Percentiles rank a stretch among this genome's conserved stretches.
Conservation (phyloP, 208 protist genomes). For the Trypanosoma congolense region DNA sequence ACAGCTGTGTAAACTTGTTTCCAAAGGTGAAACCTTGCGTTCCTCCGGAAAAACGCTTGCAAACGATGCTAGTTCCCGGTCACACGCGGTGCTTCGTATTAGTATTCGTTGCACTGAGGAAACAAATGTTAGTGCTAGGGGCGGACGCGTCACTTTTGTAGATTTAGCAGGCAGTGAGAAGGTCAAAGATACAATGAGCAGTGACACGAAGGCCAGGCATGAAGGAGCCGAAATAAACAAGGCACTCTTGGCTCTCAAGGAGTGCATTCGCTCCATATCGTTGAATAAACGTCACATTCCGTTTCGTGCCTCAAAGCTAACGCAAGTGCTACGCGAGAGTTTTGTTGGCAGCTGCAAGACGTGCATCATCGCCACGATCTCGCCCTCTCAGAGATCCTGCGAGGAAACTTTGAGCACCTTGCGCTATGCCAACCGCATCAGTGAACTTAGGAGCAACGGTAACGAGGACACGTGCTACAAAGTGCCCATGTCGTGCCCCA, state of each 20-base stretch:
- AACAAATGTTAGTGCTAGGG: too few species aligned
- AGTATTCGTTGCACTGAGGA: too few species aligned
- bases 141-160: conserved; percentile 95
- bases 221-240: conserved; percentile 98
- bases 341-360: conserved; percentile 93
- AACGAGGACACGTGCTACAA: conserved; percentile 16
- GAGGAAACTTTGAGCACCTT: conserved; percentile 97
- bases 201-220: conserved; percentile 84
- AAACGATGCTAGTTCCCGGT: conserved; percentile 79
- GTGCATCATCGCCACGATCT: conserved; percentile 92
- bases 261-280: conserved; percentile 96
- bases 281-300: conserved; percentile 90
- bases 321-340: conserved; percentile 91
- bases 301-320: conserved; percentile 95
- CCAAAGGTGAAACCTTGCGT: conserved; percentile 64
- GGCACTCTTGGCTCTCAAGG: conserved; percentile 95
- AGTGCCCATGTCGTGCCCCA: conserved; percentile 51
- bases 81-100: conserved; percentile 82
- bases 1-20: conserved; percentile 77
- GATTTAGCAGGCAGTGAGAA: conserved; percentile 98
- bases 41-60: conserved; percentile 82
- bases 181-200: conserved; percentile 87
- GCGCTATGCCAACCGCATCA: conserved; percentile 94
- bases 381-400: conserved; percentile 76
- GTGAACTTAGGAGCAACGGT: conserved; percentile 65